These are phyloP conservation scores for Aureobasidium zeae DNA, from an alignment of 2,329 filamentous ascomycete genomes.

Conservation along the genomic window DNA sequence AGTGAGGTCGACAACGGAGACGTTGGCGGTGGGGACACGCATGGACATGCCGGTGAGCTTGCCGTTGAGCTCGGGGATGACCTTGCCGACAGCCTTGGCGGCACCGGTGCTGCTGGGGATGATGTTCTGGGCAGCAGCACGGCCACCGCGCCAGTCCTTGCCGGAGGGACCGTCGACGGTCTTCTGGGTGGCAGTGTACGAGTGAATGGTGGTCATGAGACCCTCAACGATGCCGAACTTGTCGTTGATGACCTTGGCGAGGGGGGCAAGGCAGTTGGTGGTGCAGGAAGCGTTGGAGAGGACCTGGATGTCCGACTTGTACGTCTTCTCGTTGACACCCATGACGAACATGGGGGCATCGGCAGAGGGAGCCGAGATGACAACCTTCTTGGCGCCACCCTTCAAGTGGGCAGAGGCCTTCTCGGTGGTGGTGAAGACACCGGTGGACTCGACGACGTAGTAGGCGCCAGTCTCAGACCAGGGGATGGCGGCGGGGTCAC, in stretches of 20 bases:
- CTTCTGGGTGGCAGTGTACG: constrained; percentile 99
- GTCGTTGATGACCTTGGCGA: constrained; percentile 99
- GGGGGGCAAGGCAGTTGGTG: constrained; percentile 98
- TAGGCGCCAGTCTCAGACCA: constrained; percentile 80
- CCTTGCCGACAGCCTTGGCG: constrained; percentile 99
- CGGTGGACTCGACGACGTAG: constrained; percentile 96
- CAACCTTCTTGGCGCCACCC: constrained; percentile 93
- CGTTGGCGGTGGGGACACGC: constrained; percentile 97
- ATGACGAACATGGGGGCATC: constrained; percentile 99
- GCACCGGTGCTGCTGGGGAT: constrained; percentile 98
- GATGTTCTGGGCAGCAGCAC: constrained; percentile 98
- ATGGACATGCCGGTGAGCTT: constrained; percentile 99
- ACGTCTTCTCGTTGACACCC: constrained; percentile 93
- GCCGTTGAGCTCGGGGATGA: constrained; percentile 95
- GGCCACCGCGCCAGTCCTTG: constrained; percentile 99
- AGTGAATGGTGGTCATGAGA: constrained; percentile 99
- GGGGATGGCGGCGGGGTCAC: constrained; percentile 80
- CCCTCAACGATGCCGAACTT: constrained; percentile 96
- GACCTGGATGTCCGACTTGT: constrained; percentile 83
- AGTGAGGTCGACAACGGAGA: constrained; percentile 97
- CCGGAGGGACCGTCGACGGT: constrained; percentile 93
- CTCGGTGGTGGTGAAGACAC: constrained; percentile 97
- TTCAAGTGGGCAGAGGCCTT: constrained; percentile 92
- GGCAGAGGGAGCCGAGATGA: constrained; percentile 76
- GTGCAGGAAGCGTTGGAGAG: constrained; percentile 99